Percentiles rank a stretch among this genome's conserved stretches.
phyloP scores from a whole-genome alignment of 2,329 filamentous ascomycete species.

The Pseudopyricularia cyperi region DNA sequence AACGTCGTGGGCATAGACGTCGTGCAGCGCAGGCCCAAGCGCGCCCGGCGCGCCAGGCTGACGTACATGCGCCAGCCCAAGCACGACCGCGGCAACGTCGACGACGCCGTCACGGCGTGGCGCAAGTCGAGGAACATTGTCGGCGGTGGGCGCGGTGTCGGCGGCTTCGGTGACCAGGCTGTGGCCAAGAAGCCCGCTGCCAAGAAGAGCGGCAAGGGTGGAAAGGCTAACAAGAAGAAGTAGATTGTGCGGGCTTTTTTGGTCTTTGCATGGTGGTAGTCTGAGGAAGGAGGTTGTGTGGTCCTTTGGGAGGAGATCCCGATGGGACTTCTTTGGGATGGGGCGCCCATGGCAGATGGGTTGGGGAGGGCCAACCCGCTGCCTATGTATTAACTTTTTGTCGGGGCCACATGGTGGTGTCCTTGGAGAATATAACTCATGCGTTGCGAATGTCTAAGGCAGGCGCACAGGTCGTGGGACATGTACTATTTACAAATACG shows the following conservation, averaged over 20 bases:
- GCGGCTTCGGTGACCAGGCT: background rate
- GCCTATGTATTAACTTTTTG: background rate
- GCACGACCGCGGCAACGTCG: slow-evolving; percentile 79
- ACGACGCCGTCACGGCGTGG: slow-evolving; percentile 61
- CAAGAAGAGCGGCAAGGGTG: too few relatives aligned
- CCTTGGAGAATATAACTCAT: background rate
- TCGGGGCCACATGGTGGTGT: background rate
- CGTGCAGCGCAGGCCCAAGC: slow-evolving; percentile 73
- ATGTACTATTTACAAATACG: background rate
- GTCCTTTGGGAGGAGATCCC: background rate
- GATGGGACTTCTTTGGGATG: too few relatives aligned
- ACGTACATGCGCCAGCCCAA: slow-evolving; percentile 83
- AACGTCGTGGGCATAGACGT: slow-evolving; percentile 86
- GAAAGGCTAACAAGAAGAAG: background rate
- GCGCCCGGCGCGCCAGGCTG: slow-evolving; percentile 73
- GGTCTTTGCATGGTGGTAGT: too few relatives aligned
- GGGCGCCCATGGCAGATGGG: background rate
- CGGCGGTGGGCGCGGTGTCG: too few relatives aligned
- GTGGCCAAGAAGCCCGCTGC: background rate
- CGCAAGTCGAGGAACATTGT: slow-evolving; percentile 25
- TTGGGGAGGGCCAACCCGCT: background rate
- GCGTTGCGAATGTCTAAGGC: background rate
- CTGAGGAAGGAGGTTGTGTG: background rate
- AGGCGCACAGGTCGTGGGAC: background rate
- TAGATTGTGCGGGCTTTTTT: background rate